Conservation (phyloP, 352 stramenopile species). For the Phytopythium litorale region DNA sequence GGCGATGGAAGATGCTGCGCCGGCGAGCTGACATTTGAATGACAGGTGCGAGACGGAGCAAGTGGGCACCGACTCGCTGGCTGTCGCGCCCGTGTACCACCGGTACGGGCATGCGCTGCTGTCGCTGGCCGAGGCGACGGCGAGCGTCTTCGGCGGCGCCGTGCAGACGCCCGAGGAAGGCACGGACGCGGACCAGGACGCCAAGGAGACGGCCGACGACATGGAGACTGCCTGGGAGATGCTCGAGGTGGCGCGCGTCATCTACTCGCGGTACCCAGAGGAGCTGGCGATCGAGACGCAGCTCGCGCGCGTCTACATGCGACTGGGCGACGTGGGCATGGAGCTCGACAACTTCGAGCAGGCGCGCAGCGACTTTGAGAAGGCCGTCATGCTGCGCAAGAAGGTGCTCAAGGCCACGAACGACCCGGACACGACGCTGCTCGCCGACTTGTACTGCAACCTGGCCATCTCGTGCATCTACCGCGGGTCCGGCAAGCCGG, state of each 20-base stretch:
- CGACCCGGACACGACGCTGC: conserved; percentile 68
- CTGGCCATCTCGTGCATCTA: conserved; percentile 86
- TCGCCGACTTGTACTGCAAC: conserved; percentile 81
- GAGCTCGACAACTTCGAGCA: conserved; percentile 82
- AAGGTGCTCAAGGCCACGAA: conserved; percentile 66
- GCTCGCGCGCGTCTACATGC: conserved; percentile 74
- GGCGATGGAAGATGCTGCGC: not conserved
- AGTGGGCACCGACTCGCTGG: conserved; percentile 51
- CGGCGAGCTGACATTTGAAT: no score
- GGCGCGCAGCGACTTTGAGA: conserved; percentile 74
- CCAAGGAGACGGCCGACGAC: conserved; percentile 53
- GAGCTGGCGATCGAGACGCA: conserved; percentile 73
- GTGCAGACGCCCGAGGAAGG: conserved; percentile 16
- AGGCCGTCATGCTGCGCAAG: conserved; percentile 61
- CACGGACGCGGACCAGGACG: conserved; percentile 53
- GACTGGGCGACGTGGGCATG: conserved; percentile 74
- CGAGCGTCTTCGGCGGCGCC: conserved; percentile 49
- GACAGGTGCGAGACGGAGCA: conserved; percentile 58
- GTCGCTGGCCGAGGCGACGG: conserved; percentile 62
- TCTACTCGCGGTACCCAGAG: conserved; percentile 69
- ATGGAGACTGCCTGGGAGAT: conserved; percentile 86
- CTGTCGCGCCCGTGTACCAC: conserved; percentile 72
- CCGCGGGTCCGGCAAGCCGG: conserved; percentile 37
- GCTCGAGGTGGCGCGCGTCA: conserved; percentile 79
- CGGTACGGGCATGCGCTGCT: conserved; percentile 82